Evolutionary conservation across 306 rosid species (phyloP).

Genomic region (Macrotyloma uniflorum): DNA sequence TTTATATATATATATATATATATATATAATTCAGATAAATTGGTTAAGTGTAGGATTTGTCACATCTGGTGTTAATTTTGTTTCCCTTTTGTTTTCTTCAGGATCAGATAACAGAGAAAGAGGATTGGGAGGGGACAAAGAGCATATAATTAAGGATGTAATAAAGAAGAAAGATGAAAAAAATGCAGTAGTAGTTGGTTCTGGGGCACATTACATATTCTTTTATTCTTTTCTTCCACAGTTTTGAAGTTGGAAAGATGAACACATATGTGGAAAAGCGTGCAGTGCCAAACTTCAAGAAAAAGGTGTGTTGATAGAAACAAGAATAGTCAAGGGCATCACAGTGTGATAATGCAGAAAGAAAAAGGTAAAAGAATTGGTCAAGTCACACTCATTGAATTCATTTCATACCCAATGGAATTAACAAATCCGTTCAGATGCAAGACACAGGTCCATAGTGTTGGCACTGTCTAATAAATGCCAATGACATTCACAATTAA

Average conservation of each 20-base stretch:
- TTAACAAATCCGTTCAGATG: constrained; percentile 43
- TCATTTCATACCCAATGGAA: constrained; percentile 55
- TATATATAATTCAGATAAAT: no score
- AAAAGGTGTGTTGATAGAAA: constrained; percentile 38
- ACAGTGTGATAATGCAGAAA: constrained; percentile 35
- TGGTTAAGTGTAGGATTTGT: neutral
- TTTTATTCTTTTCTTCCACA: constrained; percentile 34
- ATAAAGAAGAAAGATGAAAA: constrained; percentile 48
- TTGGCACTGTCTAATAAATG: constrained; percentile 80
- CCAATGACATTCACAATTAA: constrained; percentile 43
- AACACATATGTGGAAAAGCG: constrained; percentile 46
- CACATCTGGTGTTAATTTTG: constrained; percentile 7
- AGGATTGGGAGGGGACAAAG: constrained; percentile 50
- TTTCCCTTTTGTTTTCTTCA: neutral
- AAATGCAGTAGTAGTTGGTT: constrained; percentile 44
- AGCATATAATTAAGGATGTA: constrained; percentile 52
- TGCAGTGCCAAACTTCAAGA: constrained; percentile 55
- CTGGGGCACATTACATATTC: constrained; percentile 29
- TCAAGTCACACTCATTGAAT: constrained; percentile 57
- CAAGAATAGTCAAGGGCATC: constrained; percentile 46
- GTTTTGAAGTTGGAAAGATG: constrained; percentile 35
- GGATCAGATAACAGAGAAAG: neutral
- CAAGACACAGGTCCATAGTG: constrained; percentile 45
- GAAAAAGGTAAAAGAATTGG: constrained; percentile 50
- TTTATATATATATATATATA: no score